phyloP scores from a whole-genome alignment of 352 stramenopile genomes.

The Globisporangium acanthophoron region DNA sequence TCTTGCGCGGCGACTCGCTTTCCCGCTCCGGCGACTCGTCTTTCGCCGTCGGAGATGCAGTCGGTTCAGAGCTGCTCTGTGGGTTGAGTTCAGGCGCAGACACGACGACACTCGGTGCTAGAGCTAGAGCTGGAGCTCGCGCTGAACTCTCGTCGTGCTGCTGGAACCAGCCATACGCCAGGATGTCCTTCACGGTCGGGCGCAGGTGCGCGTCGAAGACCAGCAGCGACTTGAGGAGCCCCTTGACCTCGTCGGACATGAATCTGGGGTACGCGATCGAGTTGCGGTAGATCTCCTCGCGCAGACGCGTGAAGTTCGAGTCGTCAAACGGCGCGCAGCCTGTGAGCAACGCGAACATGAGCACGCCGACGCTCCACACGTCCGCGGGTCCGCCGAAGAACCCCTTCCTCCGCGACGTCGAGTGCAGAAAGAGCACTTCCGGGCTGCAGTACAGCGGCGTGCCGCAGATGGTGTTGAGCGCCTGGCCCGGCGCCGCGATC shows the following conservation, averaged over 20 bases:
- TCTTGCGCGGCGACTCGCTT: slow-evolving; percentile 6
- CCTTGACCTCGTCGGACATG: slow-evolving; percentile 58
- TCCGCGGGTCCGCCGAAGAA: slow-evolving; percentile 63
- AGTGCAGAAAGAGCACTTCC: slow-evolving; percentile 68
- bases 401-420: slow-evolving; percentile 26
- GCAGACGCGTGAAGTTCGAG: slow-evolving; percentile 58
- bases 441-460: slow-evolving; percentile 81
- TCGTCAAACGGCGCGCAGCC: slow-evolving; percentile 79
- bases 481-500: slow-evolving; percentile 63
- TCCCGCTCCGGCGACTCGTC: background rate
- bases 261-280: slow-evolving; percentile 57
- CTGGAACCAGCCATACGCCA: slow-evolving; percentile 59
- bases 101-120: no score
- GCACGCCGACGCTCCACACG: slow-evolving; percentile 72
- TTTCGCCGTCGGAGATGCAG: background rate
- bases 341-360: slow-evolving; percentile 80
- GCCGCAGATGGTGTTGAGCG: slow-evolving; percentile 67
- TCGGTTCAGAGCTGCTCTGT: slow-evolving; percentile 1
- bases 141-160: slow-evolving; percentile 2
- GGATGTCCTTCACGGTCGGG: slow-evolving; percentile 52
- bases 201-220: slow-evolving; percentile 53
- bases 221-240: slow-evolving; percentile 61
- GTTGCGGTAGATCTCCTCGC: slow-evolving; percentile 63
- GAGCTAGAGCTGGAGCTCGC: no score
- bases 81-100: background rate